Base-by-base conservation (phyloP, 495 filamentous ascomycete species). In the Hypoxylon lienhwacheense region DNA sequence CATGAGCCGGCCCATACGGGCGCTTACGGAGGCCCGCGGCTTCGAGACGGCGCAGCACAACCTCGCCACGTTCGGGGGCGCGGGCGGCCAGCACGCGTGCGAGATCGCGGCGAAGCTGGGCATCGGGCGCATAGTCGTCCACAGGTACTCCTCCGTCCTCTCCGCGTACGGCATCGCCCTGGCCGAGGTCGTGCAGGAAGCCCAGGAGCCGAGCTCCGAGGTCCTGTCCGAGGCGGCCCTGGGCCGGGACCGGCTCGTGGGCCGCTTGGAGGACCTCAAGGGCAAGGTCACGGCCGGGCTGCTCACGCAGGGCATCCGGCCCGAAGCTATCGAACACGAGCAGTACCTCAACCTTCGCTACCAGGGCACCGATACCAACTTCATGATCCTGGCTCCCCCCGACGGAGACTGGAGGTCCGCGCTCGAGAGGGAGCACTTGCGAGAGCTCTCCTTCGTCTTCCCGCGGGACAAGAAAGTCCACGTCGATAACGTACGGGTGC, bases 81-180 rank as follows among this genome's bases (percentile, higher is more conserved):
- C 93, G 1, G 93, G 93, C 39, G 93, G 93, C 1, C 93, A 98
- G 66, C 93, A 98, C 63, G 93, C 93, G 3, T 89, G 95, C n/a
- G 91, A 90, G 12, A 96, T 98, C 62, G 93, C 91, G 6, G 87
- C 90, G 61, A 86, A 86, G 12, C 75, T 98, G 12, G 91, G 93
- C 0, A 90, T 98, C 56, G 78, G 73, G 31, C 87, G 92, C 66
- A 92, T 96, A 37, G 74, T 98, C 2, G 80, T 98, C 16, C 93
- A 97, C 65, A 78, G 87, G 26, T 96, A 97, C 66, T 96, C 92
- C 0, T 95, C 90, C 0, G 90, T 98, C 0, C 79, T 98, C 1
- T 96, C 91, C 0, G 93, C 93, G 1, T 98, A 97, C 57, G 93
- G 92, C 12, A 97, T 98, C 91, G 90, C 90, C 2, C 69, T 98